phyloP scores from a whole-genome alignment of 148 eudicot species.

The Diospyros lotus region DNA sequence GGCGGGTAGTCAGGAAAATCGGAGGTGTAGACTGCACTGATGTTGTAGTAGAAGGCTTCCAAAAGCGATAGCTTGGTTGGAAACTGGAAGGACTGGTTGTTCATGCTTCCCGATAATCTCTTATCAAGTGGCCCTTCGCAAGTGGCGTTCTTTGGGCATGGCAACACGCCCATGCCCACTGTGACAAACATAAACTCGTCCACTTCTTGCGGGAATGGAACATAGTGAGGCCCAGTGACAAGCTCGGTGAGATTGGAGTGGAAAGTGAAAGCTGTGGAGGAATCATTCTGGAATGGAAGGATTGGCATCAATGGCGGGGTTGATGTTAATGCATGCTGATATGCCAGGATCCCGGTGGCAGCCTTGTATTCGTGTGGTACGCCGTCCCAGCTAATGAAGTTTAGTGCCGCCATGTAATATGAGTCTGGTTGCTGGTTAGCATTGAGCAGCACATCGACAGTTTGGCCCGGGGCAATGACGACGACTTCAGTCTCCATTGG shows the following conservation, averaged over 20 bases:
- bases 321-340: slow-evolving; percentile 10
- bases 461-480: slow-evolving; percentile 66
- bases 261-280: slow-evolving; percentile 50
- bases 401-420: slow-evolving; percentile 63
- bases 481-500: slow-evolving; percentile 47
- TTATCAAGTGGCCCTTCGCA: slow-evolving; percentile 41
- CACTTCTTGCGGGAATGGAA: slow-evolving; percentile 23
- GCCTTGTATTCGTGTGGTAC: slow-evolving; percentile 40
- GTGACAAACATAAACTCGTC: slow-evolving; percentile 65
- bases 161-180: slow-evolving; percentile 40
- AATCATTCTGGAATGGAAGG: slow-evolving; percentile 55
- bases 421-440: slow-evolving; percentile 36
- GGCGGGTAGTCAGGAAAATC: slow-evolving; percentile 54
- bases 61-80: slow-evolving; percentile 40
- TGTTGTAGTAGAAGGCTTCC: slow-evolving; percentile 39
- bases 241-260: slow-evolving; percentile 46
- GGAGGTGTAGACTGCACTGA: slow-evolving; percentile 41
- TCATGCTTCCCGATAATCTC: slow-evolving; percentile 50
- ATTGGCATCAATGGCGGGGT: slow-evolving; percentile 38
- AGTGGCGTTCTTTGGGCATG: slow-evolving; percentile 37
- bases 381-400: slow-evolving; percentile 40
- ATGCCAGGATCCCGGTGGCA: slow-evolving; percentile 52
- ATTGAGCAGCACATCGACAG: slow-evolving; percentile 55
- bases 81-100: slow-evolving; percentile 43
- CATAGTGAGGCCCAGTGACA: slow-evolving; percentile 38